Conservation (phyloP, 371 early-diverging fungal genomes). For the Capniomyces stellatus region DNA sequence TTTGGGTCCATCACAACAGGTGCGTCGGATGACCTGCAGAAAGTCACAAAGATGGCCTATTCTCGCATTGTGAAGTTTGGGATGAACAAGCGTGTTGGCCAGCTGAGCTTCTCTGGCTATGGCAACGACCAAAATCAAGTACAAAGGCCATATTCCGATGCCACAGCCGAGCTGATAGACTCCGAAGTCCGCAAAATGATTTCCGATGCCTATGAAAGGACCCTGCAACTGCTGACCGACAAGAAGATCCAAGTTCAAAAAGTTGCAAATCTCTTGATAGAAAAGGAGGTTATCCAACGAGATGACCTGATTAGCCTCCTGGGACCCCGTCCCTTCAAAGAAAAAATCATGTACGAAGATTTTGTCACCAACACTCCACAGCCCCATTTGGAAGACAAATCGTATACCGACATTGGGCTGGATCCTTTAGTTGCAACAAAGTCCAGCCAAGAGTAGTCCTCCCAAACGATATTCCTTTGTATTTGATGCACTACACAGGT, state of each 20-base stretch:
- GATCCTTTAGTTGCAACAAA: too few relatives aligned
- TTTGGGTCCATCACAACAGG: conserved; percentile 81
- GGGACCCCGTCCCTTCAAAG: conserved; percentile 72
- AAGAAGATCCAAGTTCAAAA: conserved; percentile 73
- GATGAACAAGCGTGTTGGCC: conserved; percentile 81
- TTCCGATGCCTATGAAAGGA: conserved; percentile 56
- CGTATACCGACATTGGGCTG: too few relatives aligned
- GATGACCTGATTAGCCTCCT: conserved; percentile 85
- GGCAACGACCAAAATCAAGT: conserved; percentile 48
- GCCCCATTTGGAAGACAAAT: too few relatives aligned
- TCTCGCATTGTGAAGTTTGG: conserved; percentile 86
- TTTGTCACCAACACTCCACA: too few relatives aligned
- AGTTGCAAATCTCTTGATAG: conserved; percentile 77
- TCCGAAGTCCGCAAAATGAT: conserved; percentile 77
- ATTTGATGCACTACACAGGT: too few relatives aligned
- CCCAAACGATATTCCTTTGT: too few relatives aligned
- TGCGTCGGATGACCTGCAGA: conserved; percentile 85
- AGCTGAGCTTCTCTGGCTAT: conserved; percentile 51
- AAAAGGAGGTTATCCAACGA: conserved; percentile 89
- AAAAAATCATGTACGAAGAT: conserved; percentile 53
- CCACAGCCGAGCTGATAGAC: conserved; percentile 87
- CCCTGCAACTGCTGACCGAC: conserved; percentile 56
- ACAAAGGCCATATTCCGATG: conserved; percentile 92
- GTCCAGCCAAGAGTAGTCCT: too few relatives aligned
- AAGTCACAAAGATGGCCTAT: conserved; percentile 94